phyloP scores from a whole-genome alignment of 2,329 filamentous ascomycete genomes.

The Cladophialophora carrionii region DNA sequence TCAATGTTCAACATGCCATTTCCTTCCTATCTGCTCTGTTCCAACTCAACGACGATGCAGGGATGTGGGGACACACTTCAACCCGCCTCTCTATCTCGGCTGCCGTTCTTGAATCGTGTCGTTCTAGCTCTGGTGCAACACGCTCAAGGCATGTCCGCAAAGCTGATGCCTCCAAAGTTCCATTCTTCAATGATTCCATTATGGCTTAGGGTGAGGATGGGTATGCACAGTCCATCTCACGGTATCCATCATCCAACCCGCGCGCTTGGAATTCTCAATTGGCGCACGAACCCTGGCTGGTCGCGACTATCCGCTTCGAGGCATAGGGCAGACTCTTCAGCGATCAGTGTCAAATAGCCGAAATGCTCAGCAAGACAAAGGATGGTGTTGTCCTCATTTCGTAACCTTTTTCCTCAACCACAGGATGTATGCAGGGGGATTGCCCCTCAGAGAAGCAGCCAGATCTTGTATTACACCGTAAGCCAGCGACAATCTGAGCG shows the following conservation, averaged over 20 bases:
- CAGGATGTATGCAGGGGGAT: constrained; percentile 70
- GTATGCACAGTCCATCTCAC: neutral
- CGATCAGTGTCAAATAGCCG: neutral
- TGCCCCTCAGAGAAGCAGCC: constrained; percentile 67
- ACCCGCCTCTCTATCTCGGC: neutral
- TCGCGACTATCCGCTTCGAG: neutral
- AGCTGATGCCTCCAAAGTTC: neutral
- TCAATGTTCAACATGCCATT: neutral
- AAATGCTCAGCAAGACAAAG: neutral
- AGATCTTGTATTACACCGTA: constrained; percentile 83
- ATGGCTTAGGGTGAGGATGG: neutral
- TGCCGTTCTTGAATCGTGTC: neutral
- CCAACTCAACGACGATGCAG: neutral
- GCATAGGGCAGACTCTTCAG: neutral
- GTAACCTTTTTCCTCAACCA: constrained; percentile 50
- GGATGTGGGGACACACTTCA: neutral
- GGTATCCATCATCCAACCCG: neutral
- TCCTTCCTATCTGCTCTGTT: neutral
- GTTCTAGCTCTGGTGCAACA: neutral
- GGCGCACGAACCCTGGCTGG: neutral
- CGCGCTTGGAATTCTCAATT: neutral
- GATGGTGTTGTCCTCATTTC: neutral
- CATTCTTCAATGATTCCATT: neutral
- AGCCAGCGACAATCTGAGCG: constrained; percentile 73
- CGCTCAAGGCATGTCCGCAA: neutral